Base-by-base conservation (phyloP, 768 basidiomycete genomes). In the Pulveroboletus ravenelii region DNA sequence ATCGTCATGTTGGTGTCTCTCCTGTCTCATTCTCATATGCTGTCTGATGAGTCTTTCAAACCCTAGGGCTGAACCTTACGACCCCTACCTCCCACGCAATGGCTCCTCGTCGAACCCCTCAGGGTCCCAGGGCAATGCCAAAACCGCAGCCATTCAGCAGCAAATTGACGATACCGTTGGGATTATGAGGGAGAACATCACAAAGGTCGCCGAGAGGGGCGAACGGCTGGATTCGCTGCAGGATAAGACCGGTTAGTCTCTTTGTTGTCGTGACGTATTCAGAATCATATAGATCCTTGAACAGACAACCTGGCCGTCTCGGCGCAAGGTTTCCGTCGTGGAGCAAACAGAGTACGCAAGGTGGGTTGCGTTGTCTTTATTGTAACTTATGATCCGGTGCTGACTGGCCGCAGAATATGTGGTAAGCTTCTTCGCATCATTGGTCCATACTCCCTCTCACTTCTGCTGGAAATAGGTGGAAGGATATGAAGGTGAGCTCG, bases 181-280 rank as follows among this genome's bases (percentile, higher is more conserved):
- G 47, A 93, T 97, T 63, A 99, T 99, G 96, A 80, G 91, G 66
- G 92, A 96, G 59, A 99, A 99, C 71, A 97, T 99, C 63, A 89
- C 85, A 54, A 91, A 92, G 71, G 92, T 95, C 15, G 89, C 93
- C 14, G 93, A 98, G 76, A 74, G 96, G 63, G 94, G 94, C 62
- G 95, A 98, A 74, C 72, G 92, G 57, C 74, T 99, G 56, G 93
- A 98, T 65, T 86, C 87, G 43, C 72, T 98, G 57, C 95, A 97
- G 71, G 95, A 96, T 72, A 98, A 98, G 80, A 99, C 96, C 46
- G 94, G 95, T 95, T 59, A 59, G 87, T 77, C 17, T 39, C n/a
- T 23, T n/a, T 45, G 36, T 41, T 31, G 25, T 44, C 17, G 14
- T 10, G 6, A 15, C 38, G 27, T 14, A 13, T 13, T 36, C 3